These are phyloP conservation scores for Vicia faba DNA, from an alignment of 306 rosid genomes.

Conservation along the genomic window DNA sequence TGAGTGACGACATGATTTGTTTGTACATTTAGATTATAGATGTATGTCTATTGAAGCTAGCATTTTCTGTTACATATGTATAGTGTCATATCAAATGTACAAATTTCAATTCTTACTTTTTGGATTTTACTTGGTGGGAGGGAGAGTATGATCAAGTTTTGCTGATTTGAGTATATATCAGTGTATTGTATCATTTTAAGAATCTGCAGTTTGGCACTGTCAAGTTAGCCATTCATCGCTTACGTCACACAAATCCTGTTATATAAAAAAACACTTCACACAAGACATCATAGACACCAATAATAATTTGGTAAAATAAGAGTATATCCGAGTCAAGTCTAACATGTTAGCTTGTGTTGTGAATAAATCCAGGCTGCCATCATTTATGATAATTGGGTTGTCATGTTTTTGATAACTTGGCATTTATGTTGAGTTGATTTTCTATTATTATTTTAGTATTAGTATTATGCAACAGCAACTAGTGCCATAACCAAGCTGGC, in stretches of 20 bases:
- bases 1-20: slow-evolving; percentile 31
- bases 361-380: slow-evolving; percentile 31
- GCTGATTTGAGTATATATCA: slow-evolving; percentile 1
- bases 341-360: slow-evolving; percentile 36
- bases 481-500: slow-evolving; percentile 3
- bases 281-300: background rate
- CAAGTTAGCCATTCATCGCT: background rate
- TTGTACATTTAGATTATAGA: slow-evolving; percentile 38
- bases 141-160: slow-evolving; percentile 31
- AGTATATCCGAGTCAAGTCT: background rate
- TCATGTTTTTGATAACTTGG: slow-evolving; percentile 21
- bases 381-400: slow-evolving; percentile 20
- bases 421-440: slow-evolving; percentile 8
- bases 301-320: background rate
- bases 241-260: background rate
- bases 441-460: background rate
- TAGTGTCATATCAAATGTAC: slow-evolving; percentile 35
- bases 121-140: background rate
- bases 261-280: background rate
- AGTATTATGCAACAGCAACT: background rate
- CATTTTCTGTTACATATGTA: slow-evolving; percentile 39
- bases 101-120: slow-evolving; percentile 37
- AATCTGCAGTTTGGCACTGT: slow-evolving; percentile 13
- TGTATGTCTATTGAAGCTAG: slow-evolving; percentile 31
- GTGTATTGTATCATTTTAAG: slow-evolving; percentile 5